Base-by-base conservation (phyloP, 78 protist genomes). In the Dictyostelium capitatum region DNA sequence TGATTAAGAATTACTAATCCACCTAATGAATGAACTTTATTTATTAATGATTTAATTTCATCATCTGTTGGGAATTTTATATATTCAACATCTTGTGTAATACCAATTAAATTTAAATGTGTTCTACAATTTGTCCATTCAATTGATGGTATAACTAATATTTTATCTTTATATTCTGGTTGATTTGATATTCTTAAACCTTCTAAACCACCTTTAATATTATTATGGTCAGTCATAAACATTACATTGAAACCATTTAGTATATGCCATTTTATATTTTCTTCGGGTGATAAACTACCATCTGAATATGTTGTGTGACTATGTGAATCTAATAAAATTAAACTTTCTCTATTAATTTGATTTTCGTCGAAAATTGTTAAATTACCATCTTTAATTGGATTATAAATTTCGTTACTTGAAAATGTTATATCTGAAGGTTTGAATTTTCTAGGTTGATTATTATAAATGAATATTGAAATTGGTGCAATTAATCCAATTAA, bases 261-360 rank as follows among this genome's bases (percentile, higher is more conserved):
- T n/a, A 87, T 87, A 78, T 87, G 93, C 93, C 93, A 87, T 64
- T 43, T n/a, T 9, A 87, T 87, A n/a, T 47, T 56, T 28, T 75
- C 51, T 30, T 87, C 93, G 2, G 79, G 75, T 4, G 70, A 19
- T 23, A 87, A 62, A 64, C 50, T 19, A 7, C 93, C 93, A 77
- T 87, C 93, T 6, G 80, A 65, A 32, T 77, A 74, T 2, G 81
- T 54, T 0, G 80, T 64, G 28, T 87, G 93, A 5, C 67, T 32
- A 77, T 87, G 93, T 6, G 93, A 41, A n/a, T 87, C 84, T 50
- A 87, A n/a, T 28, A 87, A n/a, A 0, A 77, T 41, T 37, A 37
- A 37, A 37, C 43, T 37, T 1, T 37, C 43, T 2, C 43, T 37
- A 25, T 87, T 77, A 0, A 77, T 48, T 54, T 79, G 30, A 0